A percentile compares a stretch with the other conserved stretches of the same genome.
Conservation (phyloP, 2,329 filamentous ascomycete species). For the Lizonia empirigonia region DNA sequence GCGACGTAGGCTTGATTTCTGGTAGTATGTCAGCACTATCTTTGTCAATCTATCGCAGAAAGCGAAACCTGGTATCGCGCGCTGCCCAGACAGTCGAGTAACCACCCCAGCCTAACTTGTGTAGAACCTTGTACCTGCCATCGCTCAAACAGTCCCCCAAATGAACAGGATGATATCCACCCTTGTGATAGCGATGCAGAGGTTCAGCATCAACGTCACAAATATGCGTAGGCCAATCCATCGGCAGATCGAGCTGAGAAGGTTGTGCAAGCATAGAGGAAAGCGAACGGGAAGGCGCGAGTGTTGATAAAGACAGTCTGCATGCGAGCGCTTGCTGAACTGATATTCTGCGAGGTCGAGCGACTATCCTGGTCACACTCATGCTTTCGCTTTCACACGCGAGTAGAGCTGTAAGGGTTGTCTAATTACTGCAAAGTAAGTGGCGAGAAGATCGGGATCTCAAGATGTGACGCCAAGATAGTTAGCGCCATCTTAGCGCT, state of each 20-base stretch:
- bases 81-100: constrained; percentile 35
- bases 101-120: constrained; percentile 32
- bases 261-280: not conserved
- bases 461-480: not conserved
- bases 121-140: constrained; percentile 31
- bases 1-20: constrained; percentile 29
- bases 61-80: constrained; percentile 15
- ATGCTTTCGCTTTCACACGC: not conserved
- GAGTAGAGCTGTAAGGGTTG: no score
- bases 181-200: constrained; percentile 23
- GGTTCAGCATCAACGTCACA: constrained; percentile 28
- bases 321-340: not conserved
- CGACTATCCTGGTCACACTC: not conserved
- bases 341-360: not conserved
- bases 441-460: not conserved
- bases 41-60: not conserved
- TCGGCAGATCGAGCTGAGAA: not conserved
- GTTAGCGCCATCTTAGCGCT: not conserved
- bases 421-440: not conserved
- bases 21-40: constrained; percentile 3
- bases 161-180: constrained; percentile 29
- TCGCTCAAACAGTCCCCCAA: constrained; percentile 25
- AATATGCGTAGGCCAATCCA: constrained; percentile 4
- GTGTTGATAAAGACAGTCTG: not conserved
- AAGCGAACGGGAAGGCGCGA: not conserved